Conservation (phyloP, 2,329 filamentous ascomycete genomes). For the Aspergillus alliaceus region DNA sequence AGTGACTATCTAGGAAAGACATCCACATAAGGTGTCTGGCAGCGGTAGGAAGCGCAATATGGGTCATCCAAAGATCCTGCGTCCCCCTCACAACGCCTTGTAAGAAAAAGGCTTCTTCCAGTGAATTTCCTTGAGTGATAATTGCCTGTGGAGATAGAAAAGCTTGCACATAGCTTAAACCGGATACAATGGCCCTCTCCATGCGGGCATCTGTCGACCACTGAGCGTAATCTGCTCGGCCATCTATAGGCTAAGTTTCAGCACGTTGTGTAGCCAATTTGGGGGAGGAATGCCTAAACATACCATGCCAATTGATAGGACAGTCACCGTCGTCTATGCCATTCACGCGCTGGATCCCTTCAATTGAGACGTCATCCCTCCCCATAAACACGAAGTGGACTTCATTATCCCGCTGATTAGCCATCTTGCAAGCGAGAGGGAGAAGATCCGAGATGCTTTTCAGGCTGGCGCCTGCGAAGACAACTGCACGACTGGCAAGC, state of each 20-base stretch:
- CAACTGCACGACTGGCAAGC: slow-evolving; percentile 63
- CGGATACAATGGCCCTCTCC: slow-evolving; percentile 62
- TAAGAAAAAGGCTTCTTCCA: slow-evolving; percentile 70
- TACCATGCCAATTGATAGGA: slow-evolving; percentile 61
- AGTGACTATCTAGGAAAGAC: slow-evolving; percentile 70
- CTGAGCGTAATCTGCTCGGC: slow-evolving; percentile 69
- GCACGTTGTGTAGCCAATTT: not conserved
- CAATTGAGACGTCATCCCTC: slow-evolving; percentile 66
- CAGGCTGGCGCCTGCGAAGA: slow-evolving; percentile 76
- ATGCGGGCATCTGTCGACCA: slow-evolving; percentile 71
- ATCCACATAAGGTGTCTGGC: slow-evolving; percentile 71
- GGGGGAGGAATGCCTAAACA: slow-evolving; percentile 12
- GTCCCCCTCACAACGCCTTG: slow-evolving; percentile 59
- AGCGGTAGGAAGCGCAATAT: slow-evolving; percentile 72
- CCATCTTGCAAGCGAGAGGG: slow-evolving; percentile 87
- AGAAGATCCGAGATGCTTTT: slow-evolving; percentile 71
- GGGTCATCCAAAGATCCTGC: slow-evolving; percentile 53
- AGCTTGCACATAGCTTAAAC: slow-evolving; percentile 68
- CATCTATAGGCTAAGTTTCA: slow-evolving; percentile 51
- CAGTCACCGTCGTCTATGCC: slow-evolving; percentile 70
- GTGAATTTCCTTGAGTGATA: slow-evolving; percentile 66
- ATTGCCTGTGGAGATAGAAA: slow-evolving; percentile 77
- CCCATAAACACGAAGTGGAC: slow-evolving; percentile 84
- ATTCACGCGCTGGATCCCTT: slow-evolving; percentile 73
- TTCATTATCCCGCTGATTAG: slow-evolving; percentile 62